Conservation (phyloP, 1,284 basidiomycete genomes). For the Leccinum pachyderme region DNA sequence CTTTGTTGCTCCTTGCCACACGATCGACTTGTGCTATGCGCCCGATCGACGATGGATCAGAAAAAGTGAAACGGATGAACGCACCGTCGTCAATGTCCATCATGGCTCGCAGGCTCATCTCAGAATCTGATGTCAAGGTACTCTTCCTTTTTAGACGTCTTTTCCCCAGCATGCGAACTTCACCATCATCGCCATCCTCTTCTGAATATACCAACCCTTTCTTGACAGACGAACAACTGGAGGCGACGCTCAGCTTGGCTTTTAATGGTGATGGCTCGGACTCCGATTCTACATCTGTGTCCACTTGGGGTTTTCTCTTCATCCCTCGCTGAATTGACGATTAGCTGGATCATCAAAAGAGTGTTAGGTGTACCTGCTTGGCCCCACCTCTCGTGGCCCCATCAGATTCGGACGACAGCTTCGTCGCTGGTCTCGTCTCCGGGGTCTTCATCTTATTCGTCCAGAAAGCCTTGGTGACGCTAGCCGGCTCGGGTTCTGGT, state of each 20-base stretch:
- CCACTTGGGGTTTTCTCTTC: constrained; percentile 51
- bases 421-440: background rate
- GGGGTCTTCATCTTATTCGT: background rate
- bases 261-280: constrained; percentile 6
- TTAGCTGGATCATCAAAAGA: constrained; percentile 9
- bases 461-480: background rate
- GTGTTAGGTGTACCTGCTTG: constrained; percentile 8
- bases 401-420: background rate
- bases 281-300: constrained; percentile 51
- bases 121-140: constrained; percentile 29
- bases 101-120: constrained; percentile 54
- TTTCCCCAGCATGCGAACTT: constrained; percentile 21
- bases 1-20: constrained; percentile 30
- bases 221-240: constrained; percentile 33
- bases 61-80: constrained; percentile 11
- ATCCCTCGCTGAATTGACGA: constrained; percentile 45
- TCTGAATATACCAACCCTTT: constrained; percentile 56
- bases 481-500: constrained; percentile 7
- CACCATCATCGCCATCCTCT: constrained; percentile 61
- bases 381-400: background rate
- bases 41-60: background rate
- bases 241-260: constrained; percentile 17
- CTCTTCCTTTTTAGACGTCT: constrained; percentile 22
- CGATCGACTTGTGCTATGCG: constrained; percentile 47
- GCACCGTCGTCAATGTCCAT: constrained; percentile 77